Conservation (phyloP, 805 yeast genomes). For the Candida sithepensis region DNA sequence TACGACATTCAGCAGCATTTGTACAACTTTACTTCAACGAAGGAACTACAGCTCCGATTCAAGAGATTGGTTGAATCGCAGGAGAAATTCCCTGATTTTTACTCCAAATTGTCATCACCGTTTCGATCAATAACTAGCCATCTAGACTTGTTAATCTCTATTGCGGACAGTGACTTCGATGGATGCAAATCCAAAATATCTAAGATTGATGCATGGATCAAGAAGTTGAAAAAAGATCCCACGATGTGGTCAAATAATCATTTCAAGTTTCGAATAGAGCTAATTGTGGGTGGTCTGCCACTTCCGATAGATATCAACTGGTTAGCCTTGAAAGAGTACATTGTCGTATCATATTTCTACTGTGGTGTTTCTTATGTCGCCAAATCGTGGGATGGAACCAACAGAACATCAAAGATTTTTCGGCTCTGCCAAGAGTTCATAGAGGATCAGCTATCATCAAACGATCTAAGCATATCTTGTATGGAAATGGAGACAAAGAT, state of each 20-base stretch:
- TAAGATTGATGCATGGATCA: conserved; percentile 27
- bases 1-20: conserved; percentile 31
- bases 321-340: conserved; percentile 42
- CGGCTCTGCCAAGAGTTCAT: conserved; percentile 34
- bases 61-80: conserved; percentile 16
- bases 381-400: conserved; percentile 33
- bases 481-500: conserved; percentile 23
- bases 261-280: conserved; percentile 7
- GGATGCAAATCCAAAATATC: conserved; percentile 25
- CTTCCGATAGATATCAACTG: conserved; percentile 34
- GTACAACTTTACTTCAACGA: conserved; percentile 28
- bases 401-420: conserved; percentile 36
- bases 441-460: conserved; percentile 25
- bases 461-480: conserved; percentile 9
- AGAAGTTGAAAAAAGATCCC: conserved; percentile 25
- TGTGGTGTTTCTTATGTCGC: conserved; percentile 38
- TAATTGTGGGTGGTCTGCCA: background rate
- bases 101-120: conserved; percentile 28
- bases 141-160: conserved; percentile 24
- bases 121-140: conserved; percentile 31
- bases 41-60: conserved; percentile 17
- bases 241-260: conserved; percentile 5
- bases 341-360: conserved; percentile 37
- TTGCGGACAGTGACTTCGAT: conserved; percentile 27
- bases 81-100: background rate